Conservation (phyloP, 768 basidiomycete genomes). For the Obba rivulosa region DNA sequence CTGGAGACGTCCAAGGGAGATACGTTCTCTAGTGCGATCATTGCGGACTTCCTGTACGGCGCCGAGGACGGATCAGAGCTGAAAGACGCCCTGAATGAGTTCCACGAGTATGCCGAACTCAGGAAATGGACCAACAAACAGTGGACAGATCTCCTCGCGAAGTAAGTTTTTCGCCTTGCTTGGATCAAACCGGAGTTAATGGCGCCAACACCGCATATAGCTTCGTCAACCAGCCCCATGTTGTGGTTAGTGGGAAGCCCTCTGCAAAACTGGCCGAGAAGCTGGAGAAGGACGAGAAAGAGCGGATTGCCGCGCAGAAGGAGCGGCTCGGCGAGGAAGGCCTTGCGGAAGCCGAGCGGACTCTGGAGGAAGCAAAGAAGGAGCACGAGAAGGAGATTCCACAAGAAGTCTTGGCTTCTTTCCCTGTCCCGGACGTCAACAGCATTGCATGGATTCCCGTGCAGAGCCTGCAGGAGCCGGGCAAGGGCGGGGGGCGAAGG, state of each 20-base stretch:
- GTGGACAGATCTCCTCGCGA: conserved; percentile 73
- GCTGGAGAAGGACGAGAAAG: conserved; percentile 77
- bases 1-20: conserved; percentile 82
- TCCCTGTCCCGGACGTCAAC: conserved; percentile 89
- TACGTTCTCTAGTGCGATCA: conserved; percentile 67
- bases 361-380: conserved; percentile 76
- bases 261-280: conserved; percentile 78
- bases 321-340: conserved; percentile 74
- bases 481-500: conserved; percentile 37
- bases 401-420: conserved; percentile 68
- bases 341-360: conserved; percentile 58
- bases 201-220: conserved; percentile 46
- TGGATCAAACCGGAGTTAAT: background rate
- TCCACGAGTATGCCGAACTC: conserved; percentile 62
- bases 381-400: conserved; percentile 86
- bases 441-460: conserved; percentile 91
- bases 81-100: conserved; percentile 66
- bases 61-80: conserved; percentile 78
- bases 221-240: conserved; percentile 63
- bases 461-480: conserved; percentile 58
- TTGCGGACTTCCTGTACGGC: conserved; percentile 85
- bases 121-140: conserved; percentile 66
- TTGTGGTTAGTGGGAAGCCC: conserved; percentile 83
- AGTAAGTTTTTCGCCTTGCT: conserved; percentile 36
- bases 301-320: conserved; percentile 65